A percentile compares a stretch with the other conserved stretches of the same genome.
phyloP scores from a whole-genome alignment of 2,329 filamentous ascomycete genomes.

The Fusarium siculi region DNA sequence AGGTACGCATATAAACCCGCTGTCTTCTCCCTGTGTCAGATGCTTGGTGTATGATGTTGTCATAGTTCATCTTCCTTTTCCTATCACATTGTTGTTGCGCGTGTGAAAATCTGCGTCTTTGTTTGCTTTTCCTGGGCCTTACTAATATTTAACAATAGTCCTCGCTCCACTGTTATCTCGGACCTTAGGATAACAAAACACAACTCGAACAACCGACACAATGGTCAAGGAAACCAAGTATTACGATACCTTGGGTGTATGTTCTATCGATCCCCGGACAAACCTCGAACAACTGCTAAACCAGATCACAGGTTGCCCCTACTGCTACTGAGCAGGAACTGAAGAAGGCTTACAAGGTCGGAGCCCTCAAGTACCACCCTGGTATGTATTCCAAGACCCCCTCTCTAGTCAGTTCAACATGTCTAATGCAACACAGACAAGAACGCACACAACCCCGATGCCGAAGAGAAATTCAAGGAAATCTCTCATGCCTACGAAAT shows the following conservation, averaged over 20 bases:
- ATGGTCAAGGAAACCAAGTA: slow-evolving; percentile 85
- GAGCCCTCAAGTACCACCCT: slow-evolving; percentile 85
- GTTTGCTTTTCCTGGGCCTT: slow-evolving; percentile 20
- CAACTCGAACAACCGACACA: slow-evolving; percentile 48
- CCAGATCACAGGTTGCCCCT: slow-evolving; percentile 72
- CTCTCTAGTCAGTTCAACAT: not conserved
- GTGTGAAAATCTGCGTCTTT: slow-evolving; percentile 14
- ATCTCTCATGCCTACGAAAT: slow-evolving; percentile 96
- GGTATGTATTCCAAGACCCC: slow-evolving; percentile 63
- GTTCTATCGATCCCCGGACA: slow-evolving; percentile 43
- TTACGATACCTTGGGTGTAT: slow-evolving; percentile 83
- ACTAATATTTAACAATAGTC: slow-evolving; percentile 39
- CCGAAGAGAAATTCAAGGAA: slow-evolving; percentile 98
- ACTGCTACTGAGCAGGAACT: slow-evolving; percentile 85
- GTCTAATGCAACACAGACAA: slow-evolving; percentile 73
- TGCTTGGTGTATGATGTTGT: not conserved
- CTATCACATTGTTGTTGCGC: not conserved
- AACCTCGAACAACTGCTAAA: slow-evolving; percentile 28
- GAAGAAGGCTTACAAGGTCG: slow-evolving; percentile 89
- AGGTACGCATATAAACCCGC: slow-evolving; percentile 37
- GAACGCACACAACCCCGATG: slow-evolving; percentile 91
- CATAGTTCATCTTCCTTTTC: not conserved
- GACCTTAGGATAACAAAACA: slow-evolving; percentile 4
- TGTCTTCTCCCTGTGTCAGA: not conserved
- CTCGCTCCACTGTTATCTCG: slow-evolving; percentile 18